Evolutionary conservation across 108 stramenopile species (phyloP).

Genomic region (Schizochytrium sp.): DNA sequence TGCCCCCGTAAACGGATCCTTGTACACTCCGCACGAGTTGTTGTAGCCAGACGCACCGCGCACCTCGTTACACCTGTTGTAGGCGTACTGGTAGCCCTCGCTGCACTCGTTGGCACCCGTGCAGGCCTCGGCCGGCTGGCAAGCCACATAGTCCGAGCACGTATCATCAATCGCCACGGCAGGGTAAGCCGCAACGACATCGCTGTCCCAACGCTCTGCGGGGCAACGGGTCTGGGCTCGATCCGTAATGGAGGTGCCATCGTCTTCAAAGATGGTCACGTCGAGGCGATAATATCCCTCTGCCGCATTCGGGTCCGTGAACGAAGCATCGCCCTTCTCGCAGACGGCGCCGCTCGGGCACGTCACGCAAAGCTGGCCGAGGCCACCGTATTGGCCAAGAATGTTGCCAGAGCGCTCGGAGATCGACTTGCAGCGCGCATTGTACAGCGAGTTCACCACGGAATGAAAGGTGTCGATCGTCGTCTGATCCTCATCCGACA

Average conservation of each 20-base stretch:
- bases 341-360: not conserved
- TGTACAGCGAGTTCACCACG: not conserved
- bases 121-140: constrained; percentile 7
- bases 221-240: not conserved
- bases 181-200: not conserved
- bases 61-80: not conserved
- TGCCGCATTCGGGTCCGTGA: not conserved
- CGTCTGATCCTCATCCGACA: not conserved
- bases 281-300: not conserved
- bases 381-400: not conserved
- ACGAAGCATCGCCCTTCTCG: not conserved
- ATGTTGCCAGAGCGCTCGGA: not conserved
- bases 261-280: not conserved
- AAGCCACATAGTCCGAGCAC: constrained; percentile 6
- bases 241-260: not conserved
- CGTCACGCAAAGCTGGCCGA: not conserved
- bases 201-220: not conserved
- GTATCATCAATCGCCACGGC: not conserved
- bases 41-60: not conserved
- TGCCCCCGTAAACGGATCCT: not conserved
- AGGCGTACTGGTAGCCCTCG: not conserved
- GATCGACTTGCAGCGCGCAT: not conserved
- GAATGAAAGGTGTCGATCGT: not conserved
- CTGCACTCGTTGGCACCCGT: not conserved
- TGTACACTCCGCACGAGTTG: not conserved